phyloP scores from a whole-genome alignment of 805 yeast species.

The Candida bentonensis region DNA sequence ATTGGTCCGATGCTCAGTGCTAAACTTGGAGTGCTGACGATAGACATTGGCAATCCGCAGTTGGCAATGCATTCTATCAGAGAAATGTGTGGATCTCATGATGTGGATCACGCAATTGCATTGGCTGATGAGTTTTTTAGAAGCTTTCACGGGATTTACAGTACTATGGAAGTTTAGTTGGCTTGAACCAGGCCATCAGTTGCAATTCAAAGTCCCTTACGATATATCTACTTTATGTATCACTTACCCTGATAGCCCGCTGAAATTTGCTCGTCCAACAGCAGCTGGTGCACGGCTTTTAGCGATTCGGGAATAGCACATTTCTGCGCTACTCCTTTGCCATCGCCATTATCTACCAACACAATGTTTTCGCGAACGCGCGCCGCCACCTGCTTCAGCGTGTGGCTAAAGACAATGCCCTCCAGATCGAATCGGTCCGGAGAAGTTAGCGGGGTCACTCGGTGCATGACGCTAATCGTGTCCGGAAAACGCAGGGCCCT shows the following conservation, averaged over 20 bases:
- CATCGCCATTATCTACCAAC: constrained; percentile 17
- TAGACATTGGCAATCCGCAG: constrained; percentile 87
- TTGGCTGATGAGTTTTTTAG: constrained; percentile 49
- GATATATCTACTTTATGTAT: not conserved
- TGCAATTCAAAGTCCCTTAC: no score
- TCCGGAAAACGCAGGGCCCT: constrained; percentile 20
- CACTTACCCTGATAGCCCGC: not conserved
- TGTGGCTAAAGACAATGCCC: constrained; percentile 20
- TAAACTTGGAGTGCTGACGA: constrained; percentile 70
- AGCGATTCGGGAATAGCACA: constrained; percentile 14
- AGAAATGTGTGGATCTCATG: constrained; percentile 78
- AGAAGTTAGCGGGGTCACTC: constrained; percentile 12
- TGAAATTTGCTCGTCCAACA: constrained; percentile 5
- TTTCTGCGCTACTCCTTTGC: constrained; percentile 7
- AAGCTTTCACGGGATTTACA: constrained; percentile 6
- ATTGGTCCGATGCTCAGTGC: constrained; percentile 91
- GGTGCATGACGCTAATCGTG: constrained; percentile 18
- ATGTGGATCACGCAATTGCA: constrained; percentile 46
- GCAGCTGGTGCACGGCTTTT: constrained; percentile 9
- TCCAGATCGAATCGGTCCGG: constrained; percentile 16
- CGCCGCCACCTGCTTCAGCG: constrained; percentile 19
- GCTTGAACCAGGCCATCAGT: constrained; percentile 29
- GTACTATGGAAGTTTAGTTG: constrained; percentile 3
- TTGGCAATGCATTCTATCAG: constrained; percentile 88
- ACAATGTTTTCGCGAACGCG: constrained; percentile 19